phyloP scores from a whole-genome alignment of 345 rosid species.

The Rubroshorea leprosula region DNA sequence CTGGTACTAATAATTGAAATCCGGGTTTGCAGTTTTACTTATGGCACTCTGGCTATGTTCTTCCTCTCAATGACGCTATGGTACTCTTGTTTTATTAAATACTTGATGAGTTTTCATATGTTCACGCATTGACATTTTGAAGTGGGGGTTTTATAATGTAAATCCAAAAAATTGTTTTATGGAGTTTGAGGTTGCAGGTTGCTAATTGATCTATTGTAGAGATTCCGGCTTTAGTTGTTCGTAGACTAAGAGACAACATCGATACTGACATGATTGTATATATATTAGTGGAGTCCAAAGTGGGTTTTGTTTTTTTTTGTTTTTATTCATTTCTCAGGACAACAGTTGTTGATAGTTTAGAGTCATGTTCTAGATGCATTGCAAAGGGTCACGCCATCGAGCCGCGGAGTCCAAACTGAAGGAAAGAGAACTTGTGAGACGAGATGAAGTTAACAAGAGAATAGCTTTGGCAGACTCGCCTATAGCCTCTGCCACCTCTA shows the following conservation, averaged over 20 bases:
- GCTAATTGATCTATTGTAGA: not conserved
- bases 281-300: not conserved
- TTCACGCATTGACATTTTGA: not conserved
- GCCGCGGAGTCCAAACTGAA: constrained; percentile 34
- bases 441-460: constrained; percentile 33
- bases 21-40: too few relatives aligned
- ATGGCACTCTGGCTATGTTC: too few relatives aligned
- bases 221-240: not conserved
- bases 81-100: too few relatives aligned
- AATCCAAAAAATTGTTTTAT: too few relatives aligned
- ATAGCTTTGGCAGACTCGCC: constrained; percentile 23
- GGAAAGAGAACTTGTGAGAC: constrained; percentile 26
- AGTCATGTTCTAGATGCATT: constrained; percentile 31
- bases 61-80: too few relatives aligned
- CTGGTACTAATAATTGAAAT: too few relatives aligned
- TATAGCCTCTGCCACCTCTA: constrained; percentile 2
- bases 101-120: too few relatives aligned
- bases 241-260: too few relatives aligned
- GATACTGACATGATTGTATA: too few relatives aligned
- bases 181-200: not conserved
- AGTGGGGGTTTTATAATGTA: not conserved
- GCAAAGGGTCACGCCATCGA: constrained; percentile 42
- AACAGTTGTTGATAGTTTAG: constrained; percentile 1
- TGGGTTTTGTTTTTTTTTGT: not conserved
- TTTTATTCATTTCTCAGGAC: not conserved